phyloP scores from a whole-genome alignment of 1,284 basidiomycete species.

The Sporisorium graminicola region DNA sequence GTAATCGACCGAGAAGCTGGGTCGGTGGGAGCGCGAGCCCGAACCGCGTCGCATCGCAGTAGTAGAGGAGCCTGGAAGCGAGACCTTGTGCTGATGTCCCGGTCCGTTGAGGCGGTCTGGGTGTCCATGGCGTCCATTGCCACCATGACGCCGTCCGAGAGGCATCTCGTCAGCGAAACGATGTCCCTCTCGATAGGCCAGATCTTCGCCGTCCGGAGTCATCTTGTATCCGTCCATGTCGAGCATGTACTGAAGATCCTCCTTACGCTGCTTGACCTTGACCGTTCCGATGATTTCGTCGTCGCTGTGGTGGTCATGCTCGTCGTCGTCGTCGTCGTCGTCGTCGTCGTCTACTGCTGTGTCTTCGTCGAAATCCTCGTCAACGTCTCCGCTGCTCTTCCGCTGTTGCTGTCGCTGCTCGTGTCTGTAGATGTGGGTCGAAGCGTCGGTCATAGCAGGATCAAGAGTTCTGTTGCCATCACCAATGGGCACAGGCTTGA shows the following conservation, averaged over 20 bases:
- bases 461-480: slow-evolving; percentile 27
- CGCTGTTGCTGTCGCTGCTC: slow-evolving; percentile 25
- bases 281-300: slow-evolving; percentile 24
- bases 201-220: slow-evolving; percentile 61
- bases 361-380: slow-evolving; percentile 15
- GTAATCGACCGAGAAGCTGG: slow-evolving; percentile 49
- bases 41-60: slow-evolving; percentile 34
- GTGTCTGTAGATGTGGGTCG: slow-evolving; percentile 25
- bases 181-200: slow-evolving; percentile 60
- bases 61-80: slow-evolving; percentile 29
- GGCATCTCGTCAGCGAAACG: slow-evolving; percentile 67
- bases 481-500: slow-evolving; percentile 34
- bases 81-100: slow-evolving; percentile 46
- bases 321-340: too few relatives aligned
- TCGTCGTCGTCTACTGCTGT: slow-evolving; percentile 27
- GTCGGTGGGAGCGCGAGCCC: slow-evolving; percentile 33
- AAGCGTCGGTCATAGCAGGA: slow-evolving; percentile 41
- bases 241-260: slow-evolving; percentile 59
- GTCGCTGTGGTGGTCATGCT: slow-evolving; percentile 6
- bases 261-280: slow-evolving; percentile 40
- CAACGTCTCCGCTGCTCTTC: background rate
- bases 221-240: slow-evolving; percentile 70
- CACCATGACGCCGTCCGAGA: slow-evolving; percentile 60
- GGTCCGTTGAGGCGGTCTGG: slow-evolving; percentile 35
- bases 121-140: slow-evolving; percentile 55